phyloP scores from a whole-genome alignment of 305 asterid genomes.

The Lippia alba region DNA sequence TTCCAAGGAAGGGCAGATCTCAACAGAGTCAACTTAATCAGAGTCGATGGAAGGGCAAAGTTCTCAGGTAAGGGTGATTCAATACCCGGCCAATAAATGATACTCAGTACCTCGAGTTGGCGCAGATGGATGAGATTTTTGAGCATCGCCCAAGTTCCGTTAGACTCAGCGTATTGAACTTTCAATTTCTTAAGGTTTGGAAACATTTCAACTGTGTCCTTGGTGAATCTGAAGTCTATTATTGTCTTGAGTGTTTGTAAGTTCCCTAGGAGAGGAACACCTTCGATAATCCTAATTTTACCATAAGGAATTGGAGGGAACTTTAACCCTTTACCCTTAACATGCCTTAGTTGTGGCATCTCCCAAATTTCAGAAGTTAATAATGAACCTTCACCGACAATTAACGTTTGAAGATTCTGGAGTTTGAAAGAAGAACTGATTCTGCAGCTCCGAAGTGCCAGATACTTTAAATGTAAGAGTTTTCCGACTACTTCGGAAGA shows the following conservation, averaged over 20 bases:
- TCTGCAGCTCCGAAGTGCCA: too few relatives aligned
- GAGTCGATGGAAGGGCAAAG: too few relatives aligned
- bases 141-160: neutral
- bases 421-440: neutral
- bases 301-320: neutral
- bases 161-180: neutral
- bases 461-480: neutral
- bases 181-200: neutral
- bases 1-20: too few relatives aligned
- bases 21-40: too few relatives aligned
- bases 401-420: conserved; percentile 11
- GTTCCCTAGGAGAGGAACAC: too few relatives aligned
- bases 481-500: neutral
- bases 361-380: neutral
- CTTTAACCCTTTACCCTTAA: neutral
- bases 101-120: neutral
- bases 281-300: too few relatives aligned
- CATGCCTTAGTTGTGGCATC: neutral
- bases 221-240: neutral
- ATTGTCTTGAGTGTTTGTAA: too few relatives aligned
- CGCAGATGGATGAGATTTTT: neutral
- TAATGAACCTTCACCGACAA: neutral
- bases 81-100: neutral
- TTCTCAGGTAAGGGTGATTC: neutral
- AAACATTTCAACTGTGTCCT: neutral